Evolutionary conservation across 345 rosid genomes (phyloP).

Genomic region (Clausena lansium): DNA sequence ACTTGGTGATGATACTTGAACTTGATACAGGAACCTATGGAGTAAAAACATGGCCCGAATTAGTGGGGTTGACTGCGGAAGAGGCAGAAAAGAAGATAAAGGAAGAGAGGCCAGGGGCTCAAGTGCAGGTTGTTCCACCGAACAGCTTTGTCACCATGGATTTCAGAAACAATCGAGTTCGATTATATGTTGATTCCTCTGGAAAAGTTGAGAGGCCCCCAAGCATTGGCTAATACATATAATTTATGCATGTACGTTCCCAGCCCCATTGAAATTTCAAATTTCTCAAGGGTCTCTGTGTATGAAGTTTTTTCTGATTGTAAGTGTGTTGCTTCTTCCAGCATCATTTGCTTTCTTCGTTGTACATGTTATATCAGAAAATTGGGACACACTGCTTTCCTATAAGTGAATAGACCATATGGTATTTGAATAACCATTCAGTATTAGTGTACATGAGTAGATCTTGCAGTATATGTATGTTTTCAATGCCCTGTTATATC

Average conservation of each 20-base stretch:
- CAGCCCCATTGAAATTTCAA: neutral
- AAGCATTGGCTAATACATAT: slow-evolving; percentile 26
- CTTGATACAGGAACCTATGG: slow-evolving; percentile 28
- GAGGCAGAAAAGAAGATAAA: slow-evolving; percentile 53
- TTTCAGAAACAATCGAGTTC: slow-evolving; percentile 31
- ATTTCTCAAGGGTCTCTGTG: neutral
- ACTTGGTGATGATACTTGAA: neutral
- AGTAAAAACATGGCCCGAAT: slow-evolving; percentile 51
- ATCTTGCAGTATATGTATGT: too few species aligned
- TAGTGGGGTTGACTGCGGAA: slow-evolving; percentile 41
- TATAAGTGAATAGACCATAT: neutral
- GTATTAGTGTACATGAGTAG: too few species aligned
- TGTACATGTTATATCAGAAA: neutral
- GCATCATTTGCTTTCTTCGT: too few species aligned
- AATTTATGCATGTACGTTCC: neutral
- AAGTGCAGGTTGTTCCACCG: slow-evolving; percentile 39
- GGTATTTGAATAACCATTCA: neutral
- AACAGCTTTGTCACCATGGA: slow-evolving; percentile 39
- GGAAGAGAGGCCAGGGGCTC: slow-evolving; percentile 35
- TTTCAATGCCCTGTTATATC: too few species aligned
- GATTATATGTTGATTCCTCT: slow-evolving; percentile 33
- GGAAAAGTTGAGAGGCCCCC: slow-evolving; percentile 39
- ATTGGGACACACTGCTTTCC: neutral
- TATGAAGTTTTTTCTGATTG: neutral
- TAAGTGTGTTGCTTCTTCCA: neutral